Evolutionary conservation across 164 flowering plant genomes (phyloP).

Genomic region (Santalum album): DNA sequence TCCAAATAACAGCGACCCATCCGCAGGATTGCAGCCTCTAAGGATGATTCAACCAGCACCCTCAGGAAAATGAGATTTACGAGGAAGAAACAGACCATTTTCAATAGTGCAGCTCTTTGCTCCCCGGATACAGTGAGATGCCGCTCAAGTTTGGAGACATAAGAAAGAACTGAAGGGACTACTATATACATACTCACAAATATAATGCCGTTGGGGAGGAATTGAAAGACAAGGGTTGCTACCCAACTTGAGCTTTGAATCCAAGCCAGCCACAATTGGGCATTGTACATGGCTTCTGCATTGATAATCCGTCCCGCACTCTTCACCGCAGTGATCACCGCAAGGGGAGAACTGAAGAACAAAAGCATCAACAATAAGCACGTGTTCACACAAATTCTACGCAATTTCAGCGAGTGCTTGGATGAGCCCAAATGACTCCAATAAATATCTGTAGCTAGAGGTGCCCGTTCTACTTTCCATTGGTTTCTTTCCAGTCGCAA

Average conservation of each 20-base stretch:
- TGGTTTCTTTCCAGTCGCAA: conserved; percentile 74
- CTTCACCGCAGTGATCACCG: conserved; percentile 68
- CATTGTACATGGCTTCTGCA: conserved; percentile 92
- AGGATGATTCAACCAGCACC: conserved; percentile 85
- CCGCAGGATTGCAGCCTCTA: conserved; percentile 61
- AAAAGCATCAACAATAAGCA: conserved; percentile 72
- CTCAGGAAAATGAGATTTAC: conserved; percentile 87
- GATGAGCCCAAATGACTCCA: conserved; percentile 93
- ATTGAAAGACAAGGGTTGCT: conserved; percentile 74
- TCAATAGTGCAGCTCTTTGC: conserved; percentile 90
- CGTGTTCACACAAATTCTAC: conserved; percentile 83
- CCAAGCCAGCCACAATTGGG: conserved; percentile 85
- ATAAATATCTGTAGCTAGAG: conserved; percentile 83
- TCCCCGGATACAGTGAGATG: conserved; percentile 94
- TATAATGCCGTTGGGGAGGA: conserved; percentile 88
- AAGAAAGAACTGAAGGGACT: conserved; percentile 83
- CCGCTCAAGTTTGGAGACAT: conserved; percentile 81
- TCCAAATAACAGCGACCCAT: conserved; percentile 99
- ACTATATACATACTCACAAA: conserved; percentile 96
- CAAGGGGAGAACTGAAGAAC: conserved; percentile 97
- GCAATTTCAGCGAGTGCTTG: conserved; percentile 55
- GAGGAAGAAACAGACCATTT: conserved; percentile 96
- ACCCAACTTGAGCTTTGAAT: conserved; percentile 88
- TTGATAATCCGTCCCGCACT: conserved; percentile 88
- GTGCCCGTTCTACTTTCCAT: conserved; percentile 97